phyloP scores from a whole-genome alignment of 129 eudicot species.

The Pulicaria dysenterica region DNA sequence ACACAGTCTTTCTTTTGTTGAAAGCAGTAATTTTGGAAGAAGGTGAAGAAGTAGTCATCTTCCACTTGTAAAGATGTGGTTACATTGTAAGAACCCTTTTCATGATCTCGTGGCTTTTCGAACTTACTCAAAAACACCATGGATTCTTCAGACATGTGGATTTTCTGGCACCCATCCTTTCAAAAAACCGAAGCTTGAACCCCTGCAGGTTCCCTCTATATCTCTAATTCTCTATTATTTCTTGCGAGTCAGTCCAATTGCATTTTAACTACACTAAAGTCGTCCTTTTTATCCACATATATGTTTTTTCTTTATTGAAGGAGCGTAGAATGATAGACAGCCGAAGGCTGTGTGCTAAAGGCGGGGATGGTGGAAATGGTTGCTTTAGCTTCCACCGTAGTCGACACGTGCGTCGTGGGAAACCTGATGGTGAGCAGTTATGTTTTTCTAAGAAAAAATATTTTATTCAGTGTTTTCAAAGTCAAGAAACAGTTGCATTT shows the following conservation, averaged over 20 bases:
- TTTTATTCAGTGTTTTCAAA: background rate
- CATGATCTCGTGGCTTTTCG: slow-evolving; percentile 31
- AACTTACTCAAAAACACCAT: slow-evolving; percentile 45
- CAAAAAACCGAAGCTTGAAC: slow-evolving; percentile 68
- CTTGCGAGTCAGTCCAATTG: background rate
- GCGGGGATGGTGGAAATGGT: slow-evolving; percentile 98
- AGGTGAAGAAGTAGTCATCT: background rate
- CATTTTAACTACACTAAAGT: background rate
- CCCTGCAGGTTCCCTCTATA: slow-evolving; percentile 64
- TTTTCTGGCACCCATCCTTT: slow-evolving; percentile 46
- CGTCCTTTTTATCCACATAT: background rate
- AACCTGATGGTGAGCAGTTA: slow-evolving; percentile 75
- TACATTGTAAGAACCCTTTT: slow-evolving; percentile 42
- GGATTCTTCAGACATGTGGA: slow-evolving; percentile 54
- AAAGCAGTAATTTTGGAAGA: too few species aligned
- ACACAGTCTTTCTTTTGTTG: background rate
- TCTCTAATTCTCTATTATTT: background rate
- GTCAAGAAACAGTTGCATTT: background rate
- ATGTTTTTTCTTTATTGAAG: slow-evolving; percentile 38
- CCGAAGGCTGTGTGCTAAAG: slow-evolving; percentile 75
- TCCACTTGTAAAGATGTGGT: slow-evolving; percentile 44
- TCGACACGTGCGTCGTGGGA: slow-evolving; percentile 76
- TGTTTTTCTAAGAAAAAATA: background rate
- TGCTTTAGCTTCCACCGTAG: slow-evolving; percentile 85
- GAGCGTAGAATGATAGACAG: slow-evolving; percentile 90